A percentile compares a stretch with the other conserved stretches of the same genome.
Evolutionary conservation across 768 basidiomycete genomes (phyloP).

Genomic region (Leccinum incarnatum): DNA sequence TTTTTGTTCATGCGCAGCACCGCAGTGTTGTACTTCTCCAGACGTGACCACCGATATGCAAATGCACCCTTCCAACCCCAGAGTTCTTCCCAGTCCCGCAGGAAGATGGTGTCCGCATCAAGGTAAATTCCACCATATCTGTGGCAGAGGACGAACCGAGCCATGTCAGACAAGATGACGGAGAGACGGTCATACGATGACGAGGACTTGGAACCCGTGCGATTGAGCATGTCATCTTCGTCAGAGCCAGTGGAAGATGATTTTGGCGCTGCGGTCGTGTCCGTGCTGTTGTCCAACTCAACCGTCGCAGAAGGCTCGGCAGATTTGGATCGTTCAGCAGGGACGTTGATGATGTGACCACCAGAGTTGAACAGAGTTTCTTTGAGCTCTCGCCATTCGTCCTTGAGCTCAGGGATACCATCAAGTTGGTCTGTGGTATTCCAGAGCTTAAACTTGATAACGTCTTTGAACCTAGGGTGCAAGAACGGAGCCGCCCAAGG

Average conservation of each 20-base stretch:
- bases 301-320: constrained; percentile 19
- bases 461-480: constrained; percentile 86
- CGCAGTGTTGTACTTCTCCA: constrained; percentile 94
- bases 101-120: constrained; percentile 92
- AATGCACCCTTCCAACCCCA: constrained; percentile 98
- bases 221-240: constrained; percentile 63
- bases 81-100: constrained; percentile 98
- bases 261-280: constrained; percentile 15
- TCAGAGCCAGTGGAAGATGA: constrained; percentile 28
- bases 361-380: constrained; percentile 86
- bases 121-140: constrained; percentile 96
- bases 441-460: constrained; percentile 96
- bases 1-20: constrained; percentile 92
- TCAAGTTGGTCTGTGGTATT: constrained; percentile 98
- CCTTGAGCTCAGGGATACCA: constrained; percentile 81
- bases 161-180: constrained; percentile 95
- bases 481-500: constrained; percentile 97
- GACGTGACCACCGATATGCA: constrained; percentile 92
- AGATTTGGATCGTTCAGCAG: constrained; percentile 39
- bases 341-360: constrained; percentile 70
- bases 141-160: constrained; percentile 94
- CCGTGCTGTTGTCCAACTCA: constrained; percentile 24
- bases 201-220: constrained; percentile 85
- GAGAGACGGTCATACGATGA: constrained; percentile 87
- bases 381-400: constrained; percentile 80